Base-by-base conservation (phyloP, 73 alveolate genomes). In the Blepharisma japonicum region DNA sequence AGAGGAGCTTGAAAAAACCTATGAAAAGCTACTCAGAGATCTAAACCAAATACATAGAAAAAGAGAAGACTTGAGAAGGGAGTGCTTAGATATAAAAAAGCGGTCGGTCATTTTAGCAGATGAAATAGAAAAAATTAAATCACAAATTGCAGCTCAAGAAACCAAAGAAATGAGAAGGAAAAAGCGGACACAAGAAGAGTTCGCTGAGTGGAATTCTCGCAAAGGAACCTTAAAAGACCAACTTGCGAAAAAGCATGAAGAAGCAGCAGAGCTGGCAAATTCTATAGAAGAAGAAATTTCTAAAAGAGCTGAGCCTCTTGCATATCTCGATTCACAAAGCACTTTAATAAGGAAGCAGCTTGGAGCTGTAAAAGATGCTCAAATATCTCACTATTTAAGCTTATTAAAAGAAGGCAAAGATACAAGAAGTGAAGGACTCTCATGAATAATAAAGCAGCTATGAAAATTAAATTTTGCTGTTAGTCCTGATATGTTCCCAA, bases 381-480 rank as follows among this genome's bases (percentile, higher is more conserved):
- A 18, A 18, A 18, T 25, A n/a, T 14, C 14, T n/a, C 74, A 61
- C 23, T 61, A 61, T 39, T 25, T 20, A 11, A 14, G 47, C 11
- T 25, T 61, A 4, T 48, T 61, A 14, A 61, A 61, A 61, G 74
- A 61, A 5, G 74, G 74, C 5, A 14, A 61, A 61, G 74, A 61
- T 25, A 25, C 47, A 20, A 25, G 46, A n/a, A 61, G 47, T 25
- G 49, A 61, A 61, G 74, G 74, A 9, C 39, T 61, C 14, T 39
- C 14, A 61, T 61, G 74, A 39, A 61, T 61, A 14, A 39, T 61
- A 14, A 61, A 14, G 2, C 18, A n/a, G 14, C 23, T 61, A 25
- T 61, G 74, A 48, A 61, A 5, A 20, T 9, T 61, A 8, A 39
- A 39, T 14, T 4, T 14, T 0, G 11, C 74, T 1, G 74, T 61